Conservation (phyloP, 768 basidiomycete genomes). For the Boletales sp. region DNA sequence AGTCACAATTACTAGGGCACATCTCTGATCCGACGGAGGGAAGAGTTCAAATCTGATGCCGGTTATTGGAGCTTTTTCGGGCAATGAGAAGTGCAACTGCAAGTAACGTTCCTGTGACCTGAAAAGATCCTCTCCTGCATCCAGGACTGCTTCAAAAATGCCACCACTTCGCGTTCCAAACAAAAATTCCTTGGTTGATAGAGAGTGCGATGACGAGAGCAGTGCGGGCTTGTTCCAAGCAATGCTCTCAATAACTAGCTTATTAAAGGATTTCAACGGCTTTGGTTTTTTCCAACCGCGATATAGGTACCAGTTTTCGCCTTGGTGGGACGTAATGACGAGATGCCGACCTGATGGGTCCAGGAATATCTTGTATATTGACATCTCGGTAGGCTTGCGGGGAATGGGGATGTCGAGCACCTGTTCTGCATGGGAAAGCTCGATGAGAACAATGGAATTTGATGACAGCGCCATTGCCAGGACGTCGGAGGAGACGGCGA, state of each 20-base stretch:
- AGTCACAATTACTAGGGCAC: slow-evolving; percentile 71
- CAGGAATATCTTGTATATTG: slow-evolving; percentile 79
- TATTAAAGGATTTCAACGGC: slow-evolving; percentile 68
- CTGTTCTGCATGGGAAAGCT: slow-evolving; percentile 83
- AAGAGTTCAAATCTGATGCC: slow-evolving; percentile 82
- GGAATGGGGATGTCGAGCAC: slow-evolving; percentile 77
- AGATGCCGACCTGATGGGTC: slow-evolving; percentile 94
- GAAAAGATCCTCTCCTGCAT: slow-evolving; percentile 89
- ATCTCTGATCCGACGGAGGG: slow-evolving; percentile 58
- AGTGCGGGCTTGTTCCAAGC: slow-evolving; percentile 83
- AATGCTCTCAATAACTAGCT: slow-evolving; percentile 85
- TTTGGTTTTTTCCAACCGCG: slow-evolving; percentile 78
- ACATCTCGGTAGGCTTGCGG: slow-evolving; percentile 70
- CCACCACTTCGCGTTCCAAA: slow-evolving; percentile 83
- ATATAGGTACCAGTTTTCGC: slow-evolving; percentile 93
- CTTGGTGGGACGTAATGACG: slow-evolving; percentile 77
- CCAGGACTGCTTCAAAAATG: slow-evolving; percentile 85
- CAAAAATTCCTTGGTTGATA: slow-evolving; percentile 79
- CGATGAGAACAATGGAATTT: slow-evolving; percentile 82
- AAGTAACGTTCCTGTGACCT: slow-evolving; percentile 83
- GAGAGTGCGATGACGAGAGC: slow-evolving; percentile 60
- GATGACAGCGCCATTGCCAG: slow-evolving; percentile 80
- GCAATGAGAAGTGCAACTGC: slow-evolving; percentile 69
- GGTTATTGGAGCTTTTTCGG: slow-evolving; percentile 78
- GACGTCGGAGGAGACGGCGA: slow-evolving; percentile 83